A percentile compares a stretch with the other conserved stretches of the same genome.
These are phyloP conservation scores for Sisymbrium altissimum DNA, from an alignment of 345 rosid genomes.

Conservation along the genomic window DNA sequence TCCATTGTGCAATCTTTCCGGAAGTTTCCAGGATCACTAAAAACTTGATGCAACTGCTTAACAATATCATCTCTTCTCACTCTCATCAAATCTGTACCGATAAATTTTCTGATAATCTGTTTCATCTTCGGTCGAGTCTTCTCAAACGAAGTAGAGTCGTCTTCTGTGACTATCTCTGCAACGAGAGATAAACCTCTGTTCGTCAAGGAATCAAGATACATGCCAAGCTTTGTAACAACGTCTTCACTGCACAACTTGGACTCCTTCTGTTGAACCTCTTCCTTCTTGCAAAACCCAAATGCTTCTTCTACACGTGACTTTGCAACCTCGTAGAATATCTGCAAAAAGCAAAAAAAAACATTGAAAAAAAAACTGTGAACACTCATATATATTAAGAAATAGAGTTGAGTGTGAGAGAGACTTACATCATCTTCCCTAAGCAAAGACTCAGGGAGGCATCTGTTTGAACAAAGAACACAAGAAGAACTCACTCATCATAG, in stretches of 20 bases:
- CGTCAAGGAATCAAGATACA: constrained; percentile 52
- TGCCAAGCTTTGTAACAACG: constrained; percentile 34
- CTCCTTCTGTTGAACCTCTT: constrained; percentile 25
- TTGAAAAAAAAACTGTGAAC: not conserved
- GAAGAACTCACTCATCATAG: not conserved
- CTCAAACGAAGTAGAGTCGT: constrained; percentile 42
- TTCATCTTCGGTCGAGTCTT: constrained; percentile 61
- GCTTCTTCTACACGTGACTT: constrained; percentile 58
- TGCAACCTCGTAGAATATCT: constrained; percentile 63
- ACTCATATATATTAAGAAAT: not conserved
- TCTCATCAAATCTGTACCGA: constrained; percentile 23
- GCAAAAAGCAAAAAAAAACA: not conserved
- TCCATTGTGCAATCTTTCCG: constrained; percentile 30
- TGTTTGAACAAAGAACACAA: constrained; percentile 19
- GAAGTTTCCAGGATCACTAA: constrained; percentile 47
- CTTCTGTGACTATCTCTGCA: constrained; percentile 50
- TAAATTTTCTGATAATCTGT: constrained; percentile 46
- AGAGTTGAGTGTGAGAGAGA: constrained; percentile 6
- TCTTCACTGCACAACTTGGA: constrained; percentile 29
- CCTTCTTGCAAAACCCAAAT: constrained; percentile 42
- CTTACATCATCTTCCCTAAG: constrained; percentile 89
- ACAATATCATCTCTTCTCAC: constrained; percentile 22
- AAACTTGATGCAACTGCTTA: constrained; percentile 44
- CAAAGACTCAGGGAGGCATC: constrained; percentile 63
- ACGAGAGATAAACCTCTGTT: constrained; percentile 59